Evolutionary conservation across 768 basidiomycete species (phyloP), one percentile per base, ranked within the genome.

Genomic region (Termitomyces sp.): DNA sequence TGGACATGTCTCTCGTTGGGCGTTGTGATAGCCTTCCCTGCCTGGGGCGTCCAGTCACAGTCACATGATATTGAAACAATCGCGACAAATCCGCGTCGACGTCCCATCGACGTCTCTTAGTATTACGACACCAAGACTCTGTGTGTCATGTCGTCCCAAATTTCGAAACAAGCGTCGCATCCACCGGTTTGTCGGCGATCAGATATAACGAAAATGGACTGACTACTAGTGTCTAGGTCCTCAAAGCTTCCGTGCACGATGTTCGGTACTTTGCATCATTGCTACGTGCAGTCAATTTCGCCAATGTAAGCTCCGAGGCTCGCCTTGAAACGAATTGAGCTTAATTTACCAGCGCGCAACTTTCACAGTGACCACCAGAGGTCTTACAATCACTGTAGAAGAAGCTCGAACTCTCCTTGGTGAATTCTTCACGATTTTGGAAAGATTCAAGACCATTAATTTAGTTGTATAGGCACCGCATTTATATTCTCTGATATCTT

Each of bases 371-470:
- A 80, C 83, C 26, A 75, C 80, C 18, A 75, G 78, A 43, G 95
- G 93, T 1, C 74, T 97, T 62, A 82, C 83, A 13, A 80, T 97
- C 32, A 83, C 84, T 20, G 93, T 93, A 10, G 93, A 98, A 73
- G 94, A 97, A 70, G 85, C 90, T 1, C 81, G 89, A 38, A 86
- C 89, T 0, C 76, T 96, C 7, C 77, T 89, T 32, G 95, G 95
- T 92, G 50, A 44, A 56, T 32, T 41, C 30, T 35, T 14, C 3
- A 2, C 10, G 12, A 26, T 28, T 41, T 40, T 32, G 33, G 52
- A 51, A 32, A 14, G 43, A 38, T n/a, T 4, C n/a, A 41, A 33
- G 36, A 9, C 32, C 33, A 7, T 50, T 43, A 41, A 46, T 32
- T 46, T n/a, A 28, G 36, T 44, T 48, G 51, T 43, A n/a, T 64